phyloP scores from a whole-genome alignment of 2,329 filamentous ascomycete genomes.

The Ascosphaera aggregata region DNA sequence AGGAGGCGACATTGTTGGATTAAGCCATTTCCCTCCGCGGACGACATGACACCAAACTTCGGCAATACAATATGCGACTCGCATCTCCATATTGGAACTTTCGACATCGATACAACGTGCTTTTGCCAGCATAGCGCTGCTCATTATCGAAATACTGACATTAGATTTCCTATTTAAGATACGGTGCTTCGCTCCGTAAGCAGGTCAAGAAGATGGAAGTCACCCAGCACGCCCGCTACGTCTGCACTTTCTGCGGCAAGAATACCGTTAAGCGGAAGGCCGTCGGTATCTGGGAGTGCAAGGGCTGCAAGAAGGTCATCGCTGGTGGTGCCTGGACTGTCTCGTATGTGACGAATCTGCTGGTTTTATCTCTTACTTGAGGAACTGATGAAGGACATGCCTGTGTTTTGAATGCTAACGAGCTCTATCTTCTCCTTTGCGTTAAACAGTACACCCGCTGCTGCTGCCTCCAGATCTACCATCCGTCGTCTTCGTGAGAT shows the following conservation, averaged over 20 bases:
- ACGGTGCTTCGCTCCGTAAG: conserved; percentile 98
- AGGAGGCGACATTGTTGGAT: too few relatives aligned
- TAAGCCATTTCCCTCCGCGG: too few relatives aligned
- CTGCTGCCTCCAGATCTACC: conserved; percentile 83
- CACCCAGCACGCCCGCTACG: conserved; percentile 91
- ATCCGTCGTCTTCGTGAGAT: conserved; percentile 95
- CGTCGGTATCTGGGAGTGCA: conserved; percentile 95
- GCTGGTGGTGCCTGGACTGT: conserved; percentile 89
- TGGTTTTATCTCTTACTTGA: background rate
- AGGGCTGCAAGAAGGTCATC: conserved; percentile 79
- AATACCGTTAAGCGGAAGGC: conserved; percentile 73
- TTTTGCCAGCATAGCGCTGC: background rate
- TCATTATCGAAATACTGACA: background rate
- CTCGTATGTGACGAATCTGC: conserved; percentile 46
- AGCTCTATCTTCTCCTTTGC: background rate
- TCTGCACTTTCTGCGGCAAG: conserved; percentile 98
- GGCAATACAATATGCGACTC: too few relatives aligned
- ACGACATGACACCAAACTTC: too few relatives aligned
- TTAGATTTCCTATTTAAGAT: conserved; percentile 39
- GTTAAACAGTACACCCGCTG: conserved; percentile 53
- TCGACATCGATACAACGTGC: background rate
- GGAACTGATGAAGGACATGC: conserved; percentile 9
- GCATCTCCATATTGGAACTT: too few relatives aligned
- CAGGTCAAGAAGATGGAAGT: conserved; percentile 99
- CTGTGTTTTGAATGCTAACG: background rate